These are phyloP conservation scores for Wallacemonas rigidus DNA, from an alignment of 208 protist genomes.

Conservation along the genomic window DNA sequence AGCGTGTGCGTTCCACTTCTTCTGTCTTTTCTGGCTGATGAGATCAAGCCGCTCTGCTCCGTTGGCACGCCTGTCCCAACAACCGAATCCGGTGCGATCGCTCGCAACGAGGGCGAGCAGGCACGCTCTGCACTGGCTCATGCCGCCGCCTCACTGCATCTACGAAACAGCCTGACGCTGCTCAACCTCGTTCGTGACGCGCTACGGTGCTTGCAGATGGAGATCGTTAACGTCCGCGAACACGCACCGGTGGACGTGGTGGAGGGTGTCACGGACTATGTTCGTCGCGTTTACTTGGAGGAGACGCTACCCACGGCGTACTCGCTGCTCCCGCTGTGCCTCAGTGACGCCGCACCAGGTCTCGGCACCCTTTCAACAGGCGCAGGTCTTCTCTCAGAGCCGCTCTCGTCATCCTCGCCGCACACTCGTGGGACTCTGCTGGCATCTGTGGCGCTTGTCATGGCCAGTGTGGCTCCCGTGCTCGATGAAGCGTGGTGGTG, in stretches of 20 bases:
- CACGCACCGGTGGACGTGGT: conserved; percentile 1
- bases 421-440: conserved; percentile 24
- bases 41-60: conserved; percentile 25
- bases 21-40: conserved; percentile 52
- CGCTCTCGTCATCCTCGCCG: conserved; percentile 6
- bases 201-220: conserved; percentile 31
- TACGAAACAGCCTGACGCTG: conserved; percentile 28
- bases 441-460: conserved; percentile 35
- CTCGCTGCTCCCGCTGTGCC: conserved; percentile 23
- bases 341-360: not conserved
- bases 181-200: conserved; percentile 42
- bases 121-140: not conserved
- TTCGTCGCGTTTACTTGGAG: not conserved
- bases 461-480: conserved; percentile 47
- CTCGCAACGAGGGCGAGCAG: not conserved
- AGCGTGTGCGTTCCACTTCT: conserved; percentile 47
- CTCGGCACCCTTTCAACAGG: not conserved
- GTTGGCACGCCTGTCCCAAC: not conserved
- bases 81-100: not conserved
- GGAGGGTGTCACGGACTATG: not conserved
- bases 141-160: not conserved
- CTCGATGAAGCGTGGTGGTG: conserved; percentile 42
- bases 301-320: conserved; percentile 38
- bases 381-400: not conserved
- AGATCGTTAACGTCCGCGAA: conserved; percentile 33